Evolutionary conservation across 345 rosid genomes (phyloP), one percentile per base, ranked within the genome.

Genomic region (Moricandia arvensis): DNA sequence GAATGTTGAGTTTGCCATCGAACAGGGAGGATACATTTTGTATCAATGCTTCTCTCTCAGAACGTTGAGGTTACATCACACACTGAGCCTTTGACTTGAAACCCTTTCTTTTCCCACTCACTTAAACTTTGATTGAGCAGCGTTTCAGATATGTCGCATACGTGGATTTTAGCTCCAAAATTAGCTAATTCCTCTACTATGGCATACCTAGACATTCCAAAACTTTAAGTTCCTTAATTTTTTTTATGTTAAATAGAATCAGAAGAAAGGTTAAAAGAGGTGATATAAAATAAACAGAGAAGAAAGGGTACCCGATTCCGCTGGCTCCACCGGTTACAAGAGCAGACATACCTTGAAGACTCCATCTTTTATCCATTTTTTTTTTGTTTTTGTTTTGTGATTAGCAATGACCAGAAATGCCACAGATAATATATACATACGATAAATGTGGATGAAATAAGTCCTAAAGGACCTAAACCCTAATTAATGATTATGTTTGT

Each of bases 161-260:
- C 66, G 60, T 75, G 73, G 68, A 75, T 16, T 59, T 2, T 75
- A 5, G 73, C 74, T 12, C 73, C 79, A 37, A 65, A 57, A 38
- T 43, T 4, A 2, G 70, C 77, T 63, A 73, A 27, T 24, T 73
- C 78, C 34, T 66, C 72, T 31, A 74, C 78, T n/a, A 65, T 54
- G 43, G 78, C 78, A 55, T 74, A 12, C 66, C 78, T 74, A 54
- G 51, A 26, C 7, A 64, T 27, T 30, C 17, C 31, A 45, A 21
- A 17, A 62, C 13, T 15, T 4, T 70, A 26, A 24, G 6, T 8
- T 38, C 7, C 15, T 1, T 16, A 1, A 4, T 13, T 3, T 4
- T 24, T 15, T 18, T 35, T 33, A 29, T 45, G 12, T 60, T 12
- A n/a, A 27, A 49, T 2, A 18, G 41, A 54, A 13, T 16, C n/a